Evolutionary conservation across 73 alveolate genomes (phyloP).

Genomic region (Durusdinium trenchii): DNA sequence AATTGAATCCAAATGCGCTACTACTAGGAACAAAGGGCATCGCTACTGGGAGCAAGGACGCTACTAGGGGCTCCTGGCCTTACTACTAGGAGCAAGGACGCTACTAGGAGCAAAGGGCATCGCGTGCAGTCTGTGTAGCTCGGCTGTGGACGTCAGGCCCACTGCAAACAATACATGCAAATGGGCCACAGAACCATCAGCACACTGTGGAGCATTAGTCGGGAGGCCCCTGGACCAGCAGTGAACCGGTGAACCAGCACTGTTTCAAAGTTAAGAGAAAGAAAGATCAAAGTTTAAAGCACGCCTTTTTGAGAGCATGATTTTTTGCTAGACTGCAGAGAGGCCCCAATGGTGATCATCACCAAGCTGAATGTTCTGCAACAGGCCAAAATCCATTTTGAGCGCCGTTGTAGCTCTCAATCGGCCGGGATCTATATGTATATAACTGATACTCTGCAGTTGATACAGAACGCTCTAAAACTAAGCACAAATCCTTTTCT

Average conservation of each 20-base stretch:
- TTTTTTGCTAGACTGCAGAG: not conserved
- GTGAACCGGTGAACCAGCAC: not conserved
- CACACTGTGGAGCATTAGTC: slow-evolving; percentile 87
- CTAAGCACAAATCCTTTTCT: not conserved
- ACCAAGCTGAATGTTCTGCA: slow-evolving; percentile 89
- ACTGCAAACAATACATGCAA: slow-evolving; percentile 95
- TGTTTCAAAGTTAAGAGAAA: not conserved
- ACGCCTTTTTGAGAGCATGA: not conserved
- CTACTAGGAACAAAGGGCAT: too few relatives aligned
- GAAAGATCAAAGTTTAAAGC: not conserved
- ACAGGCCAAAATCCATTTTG: not conserved
- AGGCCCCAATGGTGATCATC: slow-evolving; percentile 88
- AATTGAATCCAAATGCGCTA: too few relatives aligned
- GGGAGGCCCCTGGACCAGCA: slow-evolving; percentile 42
- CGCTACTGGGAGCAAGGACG: too few relatives aligned
- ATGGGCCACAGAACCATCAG: slow-evolving; percentile 95
- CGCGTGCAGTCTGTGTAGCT: too few relatives aligned
- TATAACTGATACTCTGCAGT: not conserved
- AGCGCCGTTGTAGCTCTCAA: not conserved
- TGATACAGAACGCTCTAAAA: too few relatives aligned
- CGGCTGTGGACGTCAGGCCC: slow-evolving; percentile 31
- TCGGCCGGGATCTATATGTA: not conserved
- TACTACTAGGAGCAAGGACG: too few relatives aligned
- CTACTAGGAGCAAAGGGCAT: too few relatives aligned
- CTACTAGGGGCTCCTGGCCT: too few relatives aligned